Evolutionary conservation across 192 early-diverging fungal genomes (phyloP).

Genomic region (Coemansia erecta): DNA sequence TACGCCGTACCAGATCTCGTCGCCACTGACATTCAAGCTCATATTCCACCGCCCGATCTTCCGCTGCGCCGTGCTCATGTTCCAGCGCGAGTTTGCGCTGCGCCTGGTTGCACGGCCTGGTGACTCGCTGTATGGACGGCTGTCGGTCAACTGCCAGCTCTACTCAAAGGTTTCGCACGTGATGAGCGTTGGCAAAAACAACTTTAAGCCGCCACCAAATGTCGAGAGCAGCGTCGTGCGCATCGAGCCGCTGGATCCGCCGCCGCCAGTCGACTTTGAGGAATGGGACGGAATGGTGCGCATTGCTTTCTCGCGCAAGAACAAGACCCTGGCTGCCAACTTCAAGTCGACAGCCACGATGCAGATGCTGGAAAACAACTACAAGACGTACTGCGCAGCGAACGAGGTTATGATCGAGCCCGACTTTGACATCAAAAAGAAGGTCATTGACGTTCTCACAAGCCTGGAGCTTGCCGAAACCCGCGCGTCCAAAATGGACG

Average conservation of each 20-base stretch:
- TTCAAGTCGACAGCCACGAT: slow-evolving; percentile 86
- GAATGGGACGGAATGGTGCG: slow-evolving; percentile 98
- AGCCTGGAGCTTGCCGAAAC: slow-evolving; percentile 63
- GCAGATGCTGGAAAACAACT: slow-evolving; percentile 93
- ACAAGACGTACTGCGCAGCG: slow-evolving; percentile 87
- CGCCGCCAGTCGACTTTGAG: slow-evolving; percentile 90
- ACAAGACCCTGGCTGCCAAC: slow-evolving; percentile 88
- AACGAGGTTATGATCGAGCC: slow-evolving; percentile 78
- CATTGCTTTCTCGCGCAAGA: slow-evolving; percentile 88
- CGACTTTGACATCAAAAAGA: slow-evolving; percentile 82
- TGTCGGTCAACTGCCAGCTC: slow-evolving; percentile 92
- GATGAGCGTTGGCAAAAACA: slow-evolving; percentile 98
- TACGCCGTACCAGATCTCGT: slow-evolving; percentile 97
- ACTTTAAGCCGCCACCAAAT: slow-evolving; percentile 95
- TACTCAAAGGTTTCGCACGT: slow-evolving; percentile 92
- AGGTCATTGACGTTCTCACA: slow-evolving; percentile 73
- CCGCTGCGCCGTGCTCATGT: slow-evolving; percentile 95
- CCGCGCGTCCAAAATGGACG: slow-evolving; percentile 88
- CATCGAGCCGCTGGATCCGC: slow-evolving; percentile 90
- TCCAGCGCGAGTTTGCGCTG: slow-evolving; percentile 98
- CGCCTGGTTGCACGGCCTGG: slow-evolving; percentile 93
- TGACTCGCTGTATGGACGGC: slow-evolving; percentile 85
- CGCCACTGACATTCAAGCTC: slow-evolving; percentile 93
- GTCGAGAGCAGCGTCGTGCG: slow-evolving; percentile 96
- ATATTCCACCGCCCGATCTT: slow-evolving; percentile 91